Evolutionary conservation across 1,284 basidiomycete species (phyloP).

Genomic region (Apiotrichum porosum): DNA sequence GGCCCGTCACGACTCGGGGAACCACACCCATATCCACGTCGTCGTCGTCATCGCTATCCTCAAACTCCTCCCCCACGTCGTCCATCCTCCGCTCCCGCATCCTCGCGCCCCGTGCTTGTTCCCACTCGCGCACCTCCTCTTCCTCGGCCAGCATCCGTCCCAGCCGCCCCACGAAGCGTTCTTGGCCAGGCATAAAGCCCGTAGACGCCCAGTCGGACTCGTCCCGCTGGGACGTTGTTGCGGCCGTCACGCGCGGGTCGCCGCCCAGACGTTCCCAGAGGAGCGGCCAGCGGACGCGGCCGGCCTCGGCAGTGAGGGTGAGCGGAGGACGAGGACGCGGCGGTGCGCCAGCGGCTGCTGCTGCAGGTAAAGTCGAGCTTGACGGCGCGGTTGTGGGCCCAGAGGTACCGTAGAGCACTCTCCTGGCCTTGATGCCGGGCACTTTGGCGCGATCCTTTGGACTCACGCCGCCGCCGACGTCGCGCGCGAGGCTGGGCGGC

Average conservation of each 20-base stretch:
- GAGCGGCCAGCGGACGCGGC: slow-evolving; percentile 41
- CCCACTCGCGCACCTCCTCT: slow-evolving; percentile 43
- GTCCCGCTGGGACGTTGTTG: slow-evolving; percentile 21
- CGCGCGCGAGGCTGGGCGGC: neutral
- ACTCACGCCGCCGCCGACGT: slow-evolving; percentile 11
- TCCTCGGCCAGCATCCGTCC: slow-evolving; percentile 39
- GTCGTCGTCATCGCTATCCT: slow-evolving; percentile 35
- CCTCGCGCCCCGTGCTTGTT: slow-evolving; percentile 30
- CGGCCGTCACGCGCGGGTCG: slow-evolving; percentile 12
- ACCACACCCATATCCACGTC: slow-evolving; percentile 8
- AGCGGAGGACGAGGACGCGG: slow-evolving; percentile 9
- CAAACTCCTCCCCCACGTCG: slow-evolving; percentile 40
- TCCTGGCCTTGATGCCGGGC: slow-evolving; percentile 33
- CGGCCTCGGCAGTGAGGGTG: slow-evolving; percentile 22
- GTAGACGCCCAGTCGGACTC: slow-evolving; percentile 32
- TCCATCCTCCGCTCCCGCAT: slow-evolving; percentile 31
- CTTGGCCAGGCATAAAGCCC: slow-evolving; percentile 22
- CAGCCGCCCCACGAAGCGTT: slow-evolving; percentile 41
- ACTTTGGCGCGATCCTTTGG: slow-evolving; percentile 33
- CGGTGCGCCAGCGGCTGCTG: neutral
- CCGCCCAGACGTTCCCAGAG: slow-evolving; percentile 47
- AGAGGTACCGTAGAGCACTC: slow-evolving; percentile 27
- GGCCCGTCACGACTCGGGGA: neutral
- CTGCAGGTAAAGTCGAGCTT: neutral
- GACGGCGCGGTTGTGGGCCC: neutral